Evolutionary conservation across 208 protist genomes (phyloP), one percentile per base, ranked within the genome.

Genomic region (Herpetomonas samuelpessoai): DNA sequence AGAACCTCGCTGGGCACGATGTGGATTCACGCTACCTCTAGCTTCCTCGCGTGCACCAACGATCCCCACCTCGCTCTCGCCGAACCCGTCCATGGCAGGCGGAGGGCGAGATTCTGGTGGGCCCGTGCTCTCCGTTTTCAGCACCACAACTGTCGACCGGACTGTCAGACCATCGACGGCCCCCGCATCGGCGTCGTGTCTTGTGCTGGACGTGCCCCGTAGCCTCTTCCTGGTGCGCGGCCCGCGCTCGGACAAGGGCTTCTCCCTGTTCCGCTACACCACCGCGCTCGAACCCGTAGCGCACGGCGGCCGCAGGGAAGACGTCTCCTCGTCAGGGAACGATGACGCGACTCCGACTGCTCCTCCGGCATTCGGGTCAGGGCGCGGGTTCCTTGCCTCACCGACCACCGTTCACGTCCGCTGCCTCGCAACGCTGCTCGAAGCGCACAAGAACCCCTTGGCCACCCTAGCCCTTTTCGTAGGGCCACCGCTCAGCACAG

Each of bases 361-460:
- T n/a, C n/a, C 35, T 18, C 35, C 14, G 35, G 14, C 35, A 41
- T 41, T 41, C 35, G 4, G 6, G 48, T 39, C 21, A 48, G 30
- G 44, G 21, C 18, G 4, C n/a, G 29, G 10, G 6, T 0, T 2
- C 28, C 27, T 1, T 29, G 41, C 21, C 12, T 2, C 19, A 3
- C 22, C 46, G 31, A 61, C 50, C 1, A 57, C 48, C 25, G 57
- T 55, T 12, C 65, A 59, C 39, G n/a, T 71, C 10, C 41, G 83
- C 35, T 39, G 64, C 57, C 52, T 86, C 49, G 76, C 74, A 7
- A 70, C 67, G 12, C 55, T 63, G 30, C 24, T 10, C 0, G 35
- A 22, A 3, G 83, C 83, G 12, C 83, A 90, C 39, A 58, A 67
- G 30, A 81, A 90, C 38, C 53, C 56, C 14, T 49, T 90, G 35